Percentiles rank a stretch among this genome's conserved stretches.
Conservation (phyloP, 2,329 filamentous ascomycete genomes). For the Monilinia fructigena region DNA sequence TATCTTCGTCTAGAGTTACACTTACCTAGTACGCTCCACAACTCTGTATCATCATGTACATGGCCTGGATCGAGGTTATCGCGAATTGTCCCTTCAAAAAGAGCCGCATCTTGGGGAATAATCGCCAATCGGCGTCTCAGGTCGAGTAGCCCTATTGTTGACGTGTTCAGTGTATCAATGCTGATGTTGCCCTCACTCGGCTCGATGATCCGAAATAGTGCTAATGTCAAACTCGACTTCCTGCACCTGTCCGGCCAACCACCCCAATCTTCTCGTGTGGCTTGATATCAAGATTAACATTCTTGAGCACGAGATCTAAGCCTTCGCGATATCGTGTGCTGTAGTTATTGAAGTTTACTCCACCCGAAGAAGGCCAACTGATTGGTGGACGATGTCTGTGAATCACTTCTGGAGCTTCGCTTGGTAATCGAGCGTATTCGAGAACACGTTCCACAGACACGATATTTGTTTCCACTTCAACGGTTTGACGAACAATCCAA, state of each 20-base stretch:
- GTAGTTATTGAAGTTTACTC: constrained; percentile 88
- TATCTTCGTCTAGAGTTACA: constrained; percentile 34
- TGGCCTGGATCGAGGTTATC: constrained; percentile 96
- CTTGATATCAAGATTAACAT: constrained; percentile 89
- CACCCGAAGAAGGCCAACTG: constrained; percentile 87
- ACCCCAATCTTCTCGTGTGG: constrained; percentile 97
- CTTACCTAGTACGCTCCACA: constrained; percentile 92
- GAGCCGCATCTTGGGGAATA: constrained; percentile 93
- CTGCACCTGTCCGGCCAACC: constrained; percentile 91
- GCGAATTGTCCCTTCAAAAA: constrained; percentile 89
- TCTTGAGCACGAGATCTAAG: constrained; percentile 87
- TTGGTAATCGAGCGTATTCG: constrained; percentile 88
- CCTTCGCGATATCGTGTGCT: constrained; percentile 89
- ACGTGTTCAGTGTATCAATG: constrained; percentile 88
- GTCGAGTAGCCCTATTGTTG: constrained; percentile 84
- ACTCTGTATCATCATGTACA: constrained; percentile 92
- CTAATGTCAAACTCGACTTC: constrained; percentile 88
- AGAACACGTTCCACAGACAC: constrained; percentile 97
- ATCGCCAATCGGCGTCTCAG: constrained; percentile 87
- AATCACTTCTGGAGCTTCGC: constrained; percentile 92
- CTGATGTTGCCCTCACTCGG: constrained; percentile 76
- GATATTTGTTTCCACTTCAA: constrained; percentile 99
- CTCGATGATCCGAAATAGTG: constrained; percentile 95
- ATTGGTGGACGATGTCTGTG: constrained; percentile 81
- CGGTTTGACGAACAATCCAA: constrained; percentile 98